Evolutionary conservation across 768 basidiomycete species (phyloP), one percentile per base, ranked within the genome.

Genomic region (Boletales sp.): DNA sequence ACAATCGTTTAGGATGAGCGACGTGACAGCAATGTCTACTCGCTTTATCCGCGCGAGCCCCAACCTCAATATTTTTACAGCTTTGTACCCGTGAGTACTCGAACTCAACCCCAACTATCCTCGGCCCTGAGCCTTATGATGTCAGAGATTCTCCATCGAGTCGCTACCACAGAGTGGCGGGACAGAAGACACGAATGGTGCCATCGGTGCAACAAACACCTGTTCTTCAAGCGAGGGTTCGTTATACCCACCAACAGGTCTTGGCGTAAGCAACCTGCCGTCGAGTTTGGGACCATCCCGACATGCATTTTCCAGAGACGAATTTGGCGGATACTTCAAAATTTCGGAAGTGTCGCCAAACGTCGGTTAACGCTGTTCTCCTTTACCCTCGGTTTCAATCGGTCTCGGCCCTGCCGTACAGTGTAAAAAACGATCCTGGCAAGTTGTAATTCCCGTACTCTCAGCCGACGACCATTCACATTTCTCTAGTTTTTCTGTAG

Each of bases 141-240:
- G 43, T 32, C 45, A 66, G 65, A 66, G 64, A 49, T 52, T 66
- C 50, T 66, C 65, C 21, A 44, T 42, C 18, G 66, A 66, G 9
- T 57, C 66, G 4, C 14, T 54, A 4, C 45, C 59, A 19, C 61
- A 60, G 12, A 50, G 44, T 19, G 39, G 40, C 7, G 18, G 15
- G 19, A 57, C 42, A 5, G 55, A 59, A 30, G 27, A 47, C 37
- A 44, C 52, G 17, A 53, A 36, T n/a, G 17, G 51, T 13, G 19
- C 5, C 13, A 2, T 17, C 21, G 19, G 17, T 11, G 18, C 43
- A 15, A 52, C 15, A 29, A 40, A 44, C 14, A 2, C 32, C 14
- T 52, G 37, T 41, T 41, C 43, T 18, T 46, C 48, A n/a, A 51
- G 37, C 32, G 60, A 40, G 10, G 27, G 38, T 34, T 59, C 56